Evolutionary conservation across 2,329 filamentous ascomycete genomes (phyloP), one percentile per base, ranked within the genome.

Genomic region (Penicillium hesseltinei): DNA sequence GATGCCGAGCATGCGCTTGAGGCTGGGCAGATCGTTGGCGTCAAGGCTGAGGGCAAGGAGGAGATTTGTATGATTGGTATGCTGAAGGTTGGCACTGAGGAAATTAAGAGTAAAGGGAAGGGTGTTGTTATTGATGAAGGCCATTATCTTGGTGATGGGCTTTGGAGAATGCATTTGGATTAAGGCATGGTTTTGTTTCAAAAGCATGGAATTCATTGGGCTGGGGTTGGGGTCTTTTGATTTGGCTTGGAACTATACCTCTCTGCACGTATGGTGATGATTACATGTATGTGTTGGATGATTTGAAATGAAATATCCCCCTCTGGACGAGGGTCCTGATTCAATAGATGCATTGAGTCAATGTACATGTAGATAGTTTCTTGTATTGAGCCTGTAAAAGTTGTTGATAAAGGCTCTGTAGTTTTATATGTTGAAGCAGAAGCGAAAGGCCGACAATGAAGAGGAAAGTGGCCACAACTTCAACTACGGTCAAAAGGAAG

Each of bases 81-180:
- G 62, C 73, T 99, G 72, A 91, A 91, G 68, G 86, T 88, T 70
- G 89, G 92, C 3, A 97, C 94, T 0, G 87, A 88, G 75, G 92
- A 97, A 76, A 92, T 96, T 73, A 96, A 94, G 84, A 88, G 86
- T 64, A 93, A 93, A 79, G 92, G 91, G 64, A 97, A 97, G 80
- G 94, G 94, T 0, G 90, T 92, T 6, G 94, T 92, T 17, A 90
- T 97, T 65, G 93, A 97, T 79, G 89, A 92, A 60, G 91, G 91
- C 33, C 94, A 99, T 82, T 97, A 88, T 78, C 74, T 97, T 53
- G 94, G 94, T 0, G 94, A 99, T 80, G 94, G 93, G 19, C 78
- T 99, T 66, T 99, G 94, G 94, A 90, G 82, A 67, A 73, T 96
- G 73, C 76, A 77, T 60, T 72, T 85, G 67, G 81, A 82, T 74